A percentile compares a stretch with the other conserved stretches of the same genome.
These are phyloP conservation scores for Blastobotrys capitulatus DNA, from an alignment of 1,139 yeast species.

Conservation along the genomic window DNA sequence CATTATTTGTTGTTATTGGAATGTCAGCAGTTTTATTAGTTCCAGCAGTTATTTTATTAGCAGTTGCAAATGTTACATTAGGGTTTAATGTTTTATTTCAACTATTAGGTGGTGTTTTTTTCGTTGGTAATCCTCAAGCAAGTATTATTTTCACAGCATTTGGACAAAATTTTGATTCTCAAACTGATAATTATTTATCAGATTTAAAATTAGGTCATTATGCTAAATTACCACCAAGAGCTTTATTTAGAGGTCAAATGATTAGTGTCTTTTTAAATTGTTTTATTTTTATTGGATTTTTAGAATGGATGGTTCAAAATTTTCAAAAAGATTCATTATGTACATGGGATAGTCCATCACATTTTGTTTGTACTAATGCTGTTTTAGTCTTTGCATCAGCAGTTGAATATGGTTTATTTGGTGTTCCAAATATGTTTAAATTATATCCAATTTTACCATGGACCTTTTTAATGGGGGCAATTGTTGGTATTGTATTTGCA, in stretches of 20 bases:
- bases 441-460: conserved; percentile 44
- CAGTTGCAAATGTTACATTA: conserved; percentile 49
- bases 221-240: conserved; percentile 52
- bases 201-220: conserved; percentile 60
- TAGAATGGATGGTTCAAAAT: conserved; percentile 47
- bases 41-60: conserved; percentile 42
- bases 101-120: conserved; percentile 53
- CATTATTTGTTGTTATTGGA: conserved; percentile 50
- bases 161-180: conserved; percentile 54
- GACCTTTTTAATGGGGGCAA: conserved; percentile 40
- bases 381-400: conserved; percentile 47
- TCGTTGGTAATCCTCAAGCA: conserved; percentile 59
- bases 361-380: conserved; percentile 37
- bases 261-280: conserved; percentile 35
- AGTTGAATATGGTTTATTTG: conserved; percentile 58
- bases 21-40: conserved; percentile 51
- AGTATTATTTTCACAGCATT: conserved; percentile 51
- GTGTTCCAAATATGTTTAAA: conserved; percentile 52
- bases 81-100: conserved; percentile 58
- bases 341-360: conserved; percentile 34
- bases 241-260: conserved; percentile 55
- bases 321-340: conserved; percentile 42
- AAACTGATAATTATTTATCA: conserved; percentile 39
- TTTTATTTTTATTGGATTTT: conserved; percentile 47
- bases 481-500: conserved; percentile 1